Evolutionary conservation across 352 stramenopile genomes (phyloP), one percentile per base, ranked within the genome.

Genomic region (Poterioochromonas sp.): DNA sequence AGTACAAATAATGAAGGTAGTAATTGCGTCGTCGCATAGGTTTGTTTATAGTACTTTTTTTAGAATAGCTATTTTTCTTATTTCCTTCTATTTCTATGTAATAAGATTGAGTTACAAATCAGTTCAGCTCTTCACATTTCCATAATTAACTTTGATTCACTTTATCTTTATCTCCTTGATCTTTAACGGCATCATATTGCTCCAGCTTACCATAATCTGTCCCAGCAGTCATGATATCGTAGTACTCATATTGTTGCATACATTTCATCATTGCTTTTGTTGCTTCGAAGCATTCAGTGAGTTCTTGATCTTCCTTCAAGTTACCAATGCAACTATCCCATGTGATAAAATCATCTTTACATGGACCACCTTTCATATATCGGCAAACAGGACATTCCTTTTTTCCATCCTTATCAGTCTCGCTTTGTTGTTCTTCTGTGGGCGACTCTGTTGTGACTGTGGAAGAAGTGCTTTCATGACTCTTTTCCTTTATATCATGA

Each of bases 181-280:
- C 51, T 62, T 62, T 62, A 32, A 5, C n/a, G 3, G 11, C 32
- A 8, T 39, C 32, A 11, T 5, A 11, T 43, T 71, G 1, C 15
- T 71, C 62, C 8, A 43, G 1, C 3, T 2, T 41, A 22, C 2
- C 34, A 15, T 49, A 43, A 71, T 53, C 64, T 34, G 64, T 53
- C 22, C 39, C 64, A 34, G 34, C 39, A 5, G n/a, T 53, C 64
- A 73, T 53, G 39, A 53, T 53, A 73, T 73, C 64, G 51, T 73
- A 73, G n/a, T 73, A 73, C 26, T 73, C 64, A 53, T 54, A 73
- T 53, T 73, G 2, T 15, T 54, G 2, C 34, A 53, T 73, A 26
- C 64, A 73, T 29, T 26, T 29, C 64, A 53, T 73, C 64, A 73
- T 53, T 26, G 2, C 29, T 18, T 8, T 49, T 22, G 64, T 73